Conservation (phyloP, 805 yeast species). For the Candida jianshihensis region DNA sequence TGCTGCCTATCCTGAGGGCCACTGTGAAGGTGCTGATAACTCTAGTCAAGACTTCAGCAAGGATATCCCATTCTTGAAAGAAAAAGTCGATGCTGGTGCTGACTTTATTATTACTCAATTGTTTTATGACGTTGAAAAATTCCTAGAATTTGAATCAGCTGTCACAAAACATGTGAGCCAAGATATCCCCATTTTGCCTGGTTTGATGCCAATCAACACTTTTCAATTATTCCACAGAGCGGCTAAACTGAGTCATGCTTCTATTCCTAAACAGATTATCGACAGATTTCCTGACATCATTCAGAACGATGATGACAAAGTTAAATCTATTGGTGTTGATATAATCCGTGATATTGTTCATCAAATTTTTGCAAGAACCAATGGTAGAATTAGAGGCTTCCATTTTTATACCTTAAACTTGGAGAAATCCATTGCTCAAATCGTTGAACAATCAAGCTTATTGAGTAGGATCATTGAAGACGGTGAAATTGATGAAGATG, state of each 20-base stretch:
- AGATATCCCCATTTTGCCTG: conserved; percentile 67
- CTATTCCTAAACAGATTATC: conserved; percentile 55
- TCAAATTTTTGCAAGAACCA: conserved; percentile 44
- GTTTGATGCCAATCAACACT: conserved; percentile 87
- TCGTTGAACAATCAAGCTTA: conserved; percentile 56
- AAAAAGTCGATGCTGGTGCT: conserved; percentile 90
- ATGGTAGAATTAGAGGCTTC: conserved; percentile 64
- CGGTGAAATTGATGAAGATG: conserved; percentile 32
- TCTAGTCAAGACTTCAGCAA: conserved; percentile 54
- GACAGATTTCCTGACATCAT: conserved; percentile 47
- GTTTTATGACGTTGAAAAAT: conserved; percentile 81
- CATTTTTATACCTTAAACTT: conserved; percentile 91
- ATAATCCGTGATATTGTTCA: conserved; percentile 58
- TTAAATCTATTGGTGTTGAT: conserved; percentile 78
- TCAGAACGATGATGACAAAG: conserved; percentile 69
- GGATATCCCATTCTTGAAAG: conserved; percentile 76
- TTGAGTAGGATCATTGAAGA: conserved; percentile 42
- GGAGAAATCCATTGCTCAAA: conserved; percentile 86
- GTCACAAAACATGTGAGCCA: conserved; percentile 36
- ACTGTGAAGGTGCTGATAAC: conserved; percentile 75
- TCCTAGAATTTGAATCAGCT: conserved; percentile 52
- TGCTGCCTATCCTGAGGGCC: conserved; percentile 98
- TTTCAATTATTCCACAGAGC: conserved; percentile 79
- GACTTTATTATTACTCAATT: conserved; percentile 88
- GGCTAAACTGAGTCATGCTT: conserved; percentile 81